Percentiles rank a stretch among this genome's conserved stretches.
phyloP scores from a whole-genome alignment of 2,329 filamentous ascomycete genomes.

The Cadophora sp. region DNA sequence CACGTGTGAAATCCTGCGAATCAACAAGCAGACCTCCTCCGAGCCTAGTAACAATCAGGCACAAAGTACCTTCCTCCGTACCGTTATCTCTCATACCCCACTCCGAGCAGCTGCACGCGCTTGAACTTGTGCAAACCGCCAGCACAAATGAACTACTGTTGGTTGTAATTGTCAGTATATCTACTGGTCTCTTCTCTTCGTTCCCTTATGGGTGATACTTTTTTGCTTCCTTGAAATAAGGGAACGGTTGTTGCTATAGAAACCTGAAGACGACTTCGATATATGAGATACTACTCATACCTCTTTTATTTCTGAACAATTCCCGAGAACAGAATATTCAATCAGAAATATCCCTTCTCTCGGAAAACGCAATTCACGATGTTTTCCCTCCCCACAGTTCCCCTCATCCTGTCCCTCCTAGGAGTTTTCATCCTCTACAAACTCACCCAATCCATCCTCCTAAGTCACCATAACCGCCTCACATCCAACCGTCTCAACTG shows the following conservation, averaged over 20 bases:
- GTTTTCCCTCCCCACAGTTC: slow-evolving; percentile 3
- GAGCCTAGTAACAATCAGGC: background rate
- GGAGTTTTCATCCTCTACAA: slow-evolving; percentile 6
- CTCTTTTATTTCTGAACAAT: background rate
- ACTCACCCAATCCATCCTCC: background rate
- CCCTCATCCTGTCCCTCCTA: slow-evolving; percentile 9
- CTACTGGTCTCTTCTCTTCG: too few species aligned
- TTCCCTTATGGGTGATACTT: too few species aligned
- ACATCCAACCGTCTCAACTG: background rate
- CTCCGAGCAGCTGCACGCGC: background rate
- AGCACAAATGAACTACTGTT: background rate
- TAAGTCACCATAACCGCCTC: background rate
- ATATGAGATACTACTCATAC: background rate
- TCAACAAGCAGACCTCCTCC: background rate
- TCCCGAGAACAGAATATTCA: background rate
- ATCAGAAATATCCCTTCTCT: too few species aligned
- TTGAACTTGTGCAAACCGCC: too few species aligned
- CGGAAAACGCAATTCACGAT: background rate
- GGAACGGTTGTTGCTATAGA: background rate
- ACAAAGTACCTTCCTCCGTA: background rate
- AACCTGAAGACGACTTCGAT: background rate
- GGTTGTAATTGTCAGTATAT: background rate
- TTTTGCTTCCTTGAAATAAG: too few species aligned
- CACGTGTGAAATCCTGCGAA: background rate
- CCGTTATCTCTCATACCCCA: background rate